phyloP scores from a whole-genome alignment of 495 filamentous ascomycete genomes.

The Aspergillus steynii region DNA sequence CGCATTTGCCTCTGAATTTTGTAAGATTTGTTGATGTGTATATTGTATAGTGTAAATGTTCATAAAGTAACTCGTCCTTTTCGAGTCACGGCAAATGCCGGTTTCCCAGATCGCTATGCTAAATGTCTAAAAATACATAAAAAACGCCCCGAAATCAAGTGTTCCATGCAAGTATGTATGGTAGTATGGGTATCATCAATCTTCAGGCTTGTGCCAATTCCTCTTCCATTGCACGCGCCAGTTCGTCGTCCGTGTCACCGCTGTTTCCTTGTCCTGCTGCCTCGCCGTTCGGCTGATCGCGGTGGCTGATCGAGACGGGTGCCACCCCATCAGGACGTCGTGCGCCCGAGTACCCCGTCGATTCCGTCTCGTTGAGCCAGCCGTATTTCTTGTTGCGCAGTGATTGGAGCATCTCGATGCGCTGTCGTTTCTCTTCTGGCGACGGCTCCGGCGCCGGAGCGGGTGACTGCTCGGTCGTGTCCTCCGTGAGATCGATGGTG shows the following conservation, averaged over 20 bases:
- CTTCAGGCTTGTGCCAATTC: slow-evolving; percentile 22
- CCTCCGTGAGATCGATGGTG: slow-evolving; percentile 30
- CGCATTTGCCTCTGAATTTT: not conserved
- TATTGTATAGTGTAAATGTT: not conserved
- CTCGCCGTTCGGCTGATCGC: not conserved
- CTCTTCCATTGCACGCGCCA: slow-evolving; percentile 27
- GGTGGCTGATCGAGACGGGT: not conserved
- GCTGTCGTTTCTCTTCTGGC: slow-evolving; percentile 4
- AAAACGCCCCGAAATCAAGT: not conserved
- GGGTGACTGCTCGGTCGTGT: slow-evolving; percentile 10
- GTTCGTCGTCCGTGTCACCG: slow-evolving; percentile 18
- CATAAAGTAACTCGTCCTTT: not conserved
- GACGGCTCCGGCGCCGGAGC: slow-evolving; percentile 2
- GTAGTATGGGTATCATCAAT: slow-evolving; percentile 9
- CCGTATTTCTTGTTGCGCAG: slow-evolving; percentile 27
- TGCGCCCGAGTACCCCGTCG: not conserved
- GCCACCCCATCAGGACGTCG: not conserved
- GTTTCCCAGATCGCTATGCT: slow-evolving; percentile 8
- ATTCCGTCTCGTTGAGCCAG: slow-evolving; percentile 21
- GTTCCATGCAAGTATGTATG: not conserved
- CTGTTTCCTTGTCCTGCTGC: not conserved
- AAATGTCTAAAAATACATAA: not conserved
- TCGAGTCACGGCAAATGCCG: not conserved
- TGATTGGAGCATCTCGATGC: slow-evolving; percentile 18
- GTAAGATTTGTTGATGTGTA: not conserved